Conservation (phyloP, 2,329 filamentous ascomycete genomes). For the Alternaria sp. region DNA sequence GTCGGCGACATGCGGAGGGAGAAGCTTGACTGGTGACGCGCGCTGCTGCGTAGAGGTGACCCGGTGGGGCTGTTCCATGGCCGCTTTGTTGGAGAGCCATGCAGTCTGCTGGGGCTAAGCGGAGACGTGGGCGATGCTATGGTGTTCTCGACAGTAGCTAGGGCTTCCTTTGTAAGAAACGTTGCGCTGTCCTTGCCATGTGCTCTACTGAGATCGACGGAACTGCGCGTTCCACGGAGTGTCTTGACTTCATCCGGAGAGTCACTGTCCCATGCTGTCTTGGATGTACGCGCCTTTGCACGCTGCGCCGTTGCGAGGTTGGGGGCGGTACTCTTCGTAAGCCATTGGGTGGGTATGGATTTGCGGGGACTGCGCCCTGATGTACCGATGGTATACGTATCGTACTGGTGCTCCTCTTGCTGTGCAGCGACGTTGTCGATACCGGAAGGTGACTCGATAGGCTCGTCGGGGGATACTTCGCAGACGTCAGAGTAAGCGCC, state of each 20-base stretch:
- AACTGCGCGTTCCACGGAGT: slow-evolving; percentile 24
- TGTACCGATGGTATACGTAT: not conserved
- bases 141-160: slow-evolving; percentile 27
- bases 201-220: slow-evolving; percentile 17
- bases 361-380: slow-evolving; percentile 30
- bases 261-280: slow-evolving; percentile 18
- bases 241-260: slow-evolving; percentile 22
- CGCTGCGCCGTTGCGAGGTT: slow-evolving; percentile 31
- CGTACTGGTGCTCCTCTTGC: not conserved
- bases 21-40: slow-evolving; percentile 13
- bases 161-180: slow-evolving; percentile 39
- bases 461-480: slow-evolving; percentile 14
- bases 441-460: not conserved
- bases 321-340: slow-evolving; percentile 17
- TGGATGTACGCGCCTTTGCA: slow-evolving; percentile 27
- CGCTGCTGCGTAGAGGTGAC: slow-evolving; percentile 20
- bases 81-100: slow-evolving; percentile 25
- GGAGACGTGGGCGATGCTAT: slow-evolving; percentile 17
- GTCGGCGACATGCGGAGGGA: slow-evolving; percentile 28
- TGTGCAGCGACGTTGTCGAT: slow-evolving; percentile 10
- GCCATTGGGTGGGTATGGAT: slow-evolving; percentile 37
- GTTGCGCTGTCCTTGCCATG: slow-evolving; percentile 19
- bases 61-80: slow-evolving; percentile 21
- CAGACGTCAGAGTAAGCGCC: slow-evolving; percentile 18
- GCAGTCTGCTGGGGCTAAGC: slow-evolving; percentile 18